Evolutionary conservation across 768 basidiomycete genomes (phyloP).

Genomic region (Pholiota microspora): DNA sequence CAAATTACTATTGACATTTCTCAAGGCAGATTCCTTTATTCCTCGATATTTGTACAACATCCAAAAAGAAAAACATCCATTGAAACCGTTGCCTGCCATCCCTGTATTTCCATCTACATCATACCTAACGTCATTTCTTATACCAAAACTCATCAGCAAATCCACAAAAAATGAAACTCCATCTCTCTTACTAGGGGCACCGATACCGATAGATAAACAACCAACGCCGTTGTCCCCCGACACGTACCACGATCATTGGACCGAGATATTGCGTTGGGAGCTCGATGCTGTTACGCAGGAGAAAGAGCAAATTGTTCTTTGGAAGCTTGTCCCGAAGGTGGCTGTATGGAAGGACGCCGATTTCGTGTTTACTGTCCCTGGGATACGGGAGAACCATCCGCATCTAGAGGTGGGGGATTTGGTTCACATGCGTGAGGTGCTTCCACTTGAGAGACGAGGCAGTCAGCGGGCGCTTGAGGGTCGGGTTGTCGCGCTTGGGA

Average conservation of each 20-base stretch:
- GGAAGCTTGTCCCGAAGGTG: conserved; percentile 36
- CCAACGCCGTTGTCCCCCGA: conserved; percentile 25
- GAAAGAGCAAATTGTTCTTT: conserved; percentile 43
- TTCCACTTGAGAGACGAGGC: conserved; percentile 25
- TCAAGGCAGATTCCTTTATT: conserved; percentile 45
- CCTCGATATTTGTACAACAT: conserved; percentile 50
- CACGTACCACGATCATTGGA: conserved; percentile 41
- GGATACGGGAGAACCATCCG: conserved; percentile 41
- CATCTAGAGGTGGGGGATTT: conserved; percentile 44
- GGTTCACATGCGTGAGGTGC: conserved; percentile 42
- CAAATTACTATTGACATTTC: background rate
- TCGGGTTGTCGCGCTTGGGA: conserved; percentile 39
- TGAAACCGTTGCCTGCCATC: conserved; percentile 40
- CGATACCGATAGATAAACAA: conserved; percentile 17
- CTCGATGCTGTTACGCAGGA: conserved; percentile 38
- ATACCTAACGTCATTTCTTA: conserved; percentile 41
- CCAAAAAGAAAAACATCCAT: conserved; percentile 41
- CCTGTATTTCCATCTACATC: conserved; percentile 39
- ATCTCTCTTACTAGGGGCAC: conserved; percentile 27
- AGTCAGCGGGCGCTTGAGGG: conserved; percentile 44
- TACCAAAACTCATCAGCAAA: conserved; percentile 31
- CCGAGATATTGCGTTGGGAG: conserved; percentile 42
- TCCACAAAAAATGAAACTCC: conserved; percentile 17
- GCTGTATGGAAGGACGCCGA: conserved; percentile 35
- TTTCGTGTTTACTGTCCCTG: conserved; percentile 36